Base-by-base conservation (phyloP, 2,329 filamentous ascomycete genomes). In the Aureobasidium sp. region DNA sequence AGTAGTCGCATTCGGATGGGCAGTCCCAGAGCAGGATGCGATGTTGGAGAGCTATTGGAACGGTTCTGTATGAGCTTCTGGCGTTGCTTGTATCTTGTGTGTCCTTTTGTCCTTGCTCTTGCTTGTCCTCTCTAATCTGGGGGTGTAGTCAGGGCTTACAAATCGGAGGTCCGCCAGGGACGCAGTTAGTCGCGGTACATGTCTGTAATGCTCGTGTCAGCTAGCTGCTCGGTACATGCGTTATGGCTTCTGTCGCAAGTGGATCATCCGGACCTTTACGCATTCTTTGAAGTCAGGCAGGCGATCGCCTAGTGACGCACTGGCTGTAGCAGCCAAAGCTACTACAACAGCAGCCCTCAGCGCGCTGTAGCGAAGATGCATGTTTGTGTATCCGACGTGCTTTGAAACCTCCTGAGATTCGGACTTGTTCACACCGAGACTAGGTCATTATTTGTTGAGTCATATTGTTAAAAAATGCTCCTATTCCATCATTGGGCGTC, bases 1-100 rank as follows among this genome's bases (percentile, higher is more conserved):
- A 88, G 79, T 99, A 96, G 80, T 99, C 92, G 85, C 94, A 99
- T 83, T 99, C 93, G 72, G 89, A 82, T 65, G 89, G 84, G 78
- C 94, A 99, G 73, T 86, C 86, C 94, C 94, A 99, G 74, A 97
- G 79, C 71, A 97, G 86, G 68, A 97, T 82, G 65, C 90, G 90
- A 73, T 88, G 91, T 76, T 89, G 85, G 68, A 96, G 74, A 66
- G 94, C 91, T 96, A 72, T 60, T 22, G 41, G n/a, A 11, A 12
- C 6, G 9, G n/a, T 67, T 70, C 62, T 65, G 64, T 64, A 55
- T 51, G 37, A 51, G 61, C 41, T 25, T 52, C 34, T 45, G 45
- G 25, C n/a, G 45, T 22, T 37, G 8, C 41, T 45, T 17, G 25
- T 8, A 22, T 56, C 37, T 27, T 44, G 47, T 14, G 57, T 55